phyloP scores from a whole-genome alignment of 2,329 filamentous ascomycete genomes.

The Dactylonectria macrodidyma region DNA sequence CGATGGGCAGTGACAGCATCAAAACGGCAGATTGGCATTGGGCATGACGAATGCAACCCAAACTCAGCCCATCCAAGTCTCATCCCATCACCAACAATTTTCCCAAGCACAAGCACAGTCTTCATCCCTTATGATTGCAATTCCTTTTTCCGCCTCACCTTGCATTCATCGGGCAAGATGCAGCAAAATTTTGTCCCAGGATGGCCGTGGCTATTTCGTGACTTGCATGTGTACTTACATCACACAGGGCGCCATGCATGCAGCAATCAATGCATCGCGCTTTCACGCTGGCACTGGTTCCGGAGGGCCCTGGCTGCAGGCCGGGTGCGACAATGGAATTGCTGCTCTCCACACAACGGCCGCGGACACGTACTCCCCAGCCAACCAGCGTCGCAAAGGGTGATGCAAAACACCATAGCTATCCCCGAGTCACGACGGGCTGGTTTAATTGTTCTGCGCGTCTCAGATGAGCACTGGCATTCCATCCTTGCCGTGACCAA shows the following conservation, averaged over 20 bases:
- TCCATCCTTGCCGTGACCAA: background rate
- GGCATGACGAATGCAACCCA: conserved; percentile 30
- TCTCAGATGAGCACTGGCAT: background rate
- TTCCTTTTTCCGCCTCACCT: background rate
- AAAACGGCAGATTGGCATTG: conserved; percentile 15
- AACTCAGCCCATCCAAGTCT: conserved; percentile 36
- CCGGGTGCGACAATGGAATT: conserved; percentile 7
- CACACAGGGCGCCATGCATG: background rate
- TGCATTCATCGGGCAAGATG: background rate
- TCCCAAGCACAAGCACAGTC: background rate
- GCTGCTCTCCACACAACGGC: conserved; percentile 3
- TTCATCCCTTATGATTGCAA: background rate
- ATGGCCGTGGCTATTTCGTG: conserved; percentile 1
- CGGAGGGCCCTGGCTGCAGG: background rate
- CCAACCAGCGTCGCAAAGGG: conserved; percentile 4
- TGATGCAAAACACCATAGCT: background rate
- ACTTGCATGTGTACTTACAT: conserved; percentile 8
- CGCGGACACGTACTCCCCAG: background rate
- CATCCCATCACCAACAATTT: conserved; percentile 18
- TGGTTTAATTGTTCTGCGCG: conserved; percentile 1
- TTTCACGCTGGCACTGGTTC: background rate
- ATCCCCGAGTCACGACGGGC: conserved; percentile 4
- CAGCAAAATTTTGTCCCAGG: conserved; percentile 1
- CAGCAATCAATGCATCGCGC: conserved; percentile 2
- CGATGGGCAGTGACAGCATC: background rate